Conservation (phyloP, 306 rosid species). For the Canavalia gladiata region DNA sequence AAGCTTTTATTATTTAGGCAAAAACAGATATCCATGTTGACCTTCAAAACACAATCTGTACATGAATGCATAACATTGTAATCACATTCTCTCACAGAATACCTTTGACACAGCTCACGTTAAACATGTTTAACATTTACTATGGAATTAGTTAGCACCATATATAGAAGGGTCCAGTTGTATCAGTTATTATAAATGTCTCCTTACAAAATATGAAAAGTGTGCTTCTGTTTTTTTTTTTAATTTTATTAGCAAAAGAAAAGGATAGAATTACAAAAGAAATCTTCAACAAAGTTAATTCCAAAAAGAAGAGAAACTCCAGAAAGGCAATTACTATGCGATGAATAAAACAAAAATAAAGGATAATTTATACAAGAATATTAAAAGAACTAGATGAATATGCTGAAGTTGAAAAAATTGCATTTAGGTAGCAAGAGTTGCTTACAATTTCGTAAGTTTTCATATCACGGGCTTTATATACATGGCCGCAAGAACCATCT, state of each 20-base stretch:
- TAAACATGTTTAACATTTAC: slow-evolving; percentile 9
- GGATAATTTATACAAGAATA: slow-evolving; percentile 32
- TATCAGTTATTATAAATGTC: neutral
- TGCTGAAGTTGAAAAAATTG: slow-evolving; percentile 35
- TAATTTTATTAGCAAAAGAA: slow-evolving; percentile 7
- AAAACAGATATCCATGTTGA: slow-evolving; percentile 29
- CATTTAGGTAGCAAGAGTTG: slow-evolving; percentile 34
- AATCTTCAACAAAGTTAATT: slow-evolving; percentile 9
- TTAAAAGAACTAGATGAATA: slow-evolving; percentile 27
- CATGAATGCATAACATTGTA: slow-evolving; percentile 17
- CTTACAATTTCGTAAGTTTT: slow-evolving; percentile 80
- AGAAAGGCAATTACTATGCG: neutral
- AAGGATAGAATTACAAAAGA: neutral
- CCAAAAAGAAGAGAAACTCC: neutral
- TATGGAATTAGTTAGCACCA: neutral
- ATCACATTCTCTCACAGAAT: slow-evolving; percentile 16
- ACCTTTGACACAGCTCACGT: slow-evolving; percentile 29
- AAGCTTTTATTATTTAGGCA: neutral
- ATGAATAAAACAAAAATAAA: slow-evolving; percentile 30
- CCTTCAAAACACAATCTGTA: slow-evolving; percentile 17
- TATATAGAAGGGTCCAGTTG: neutral
- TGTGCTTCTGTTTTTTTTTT: slow-evolving; percentile 14
- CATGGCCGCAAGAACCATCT: slow-evolving; percentile 92
- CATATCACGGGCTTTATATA: slow-evolving; percentile 80
- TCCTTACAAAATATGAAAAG: neutral